These are phyloP conservation scores for Lablab purpureus DNA, from an alignment of 306 rosid species.

Conservation along the genomic window DNA sequence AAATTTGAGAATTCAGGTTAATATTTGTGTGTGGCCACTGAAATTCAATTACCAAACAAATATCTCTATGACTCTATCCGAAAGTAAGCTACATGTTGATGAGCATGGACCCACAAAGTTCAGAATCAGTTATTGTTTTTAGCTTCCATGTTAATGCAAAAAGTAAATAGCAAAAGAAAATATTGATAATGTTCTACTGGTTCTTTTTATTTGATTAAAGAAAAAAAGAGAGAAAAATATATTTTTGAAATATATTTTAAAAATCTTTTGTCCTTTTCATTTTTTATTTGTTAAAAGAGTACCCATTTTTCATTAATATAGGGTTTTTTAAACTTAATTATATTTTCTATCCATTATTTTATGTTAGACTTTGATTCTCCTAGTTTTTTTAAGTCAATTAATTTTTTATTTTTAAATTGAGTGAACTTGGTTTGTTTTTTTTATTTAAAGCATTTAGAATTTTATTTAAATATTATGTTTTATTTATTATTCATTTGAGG, in stretches of 20 bases:
- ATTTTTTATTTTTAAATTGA: background rate
- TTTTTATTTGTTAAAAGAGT: background rate
- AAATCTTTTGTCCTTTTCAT: background rate
- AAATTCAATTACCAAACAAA: background rate
- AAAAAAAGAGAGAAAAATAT: background rate
- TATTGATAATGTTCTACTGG: background rate
- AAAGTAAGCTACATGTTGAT: background rate
- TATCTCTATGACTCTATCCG: constrained; percentile 25
- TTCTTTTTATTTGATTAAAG: background rate
- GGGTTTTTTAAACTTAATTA: background rate
- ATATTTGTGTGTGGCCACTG: background rate
- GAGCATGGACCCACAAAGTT: constrained; percentile 25
- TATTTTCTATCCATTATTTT: background rate
- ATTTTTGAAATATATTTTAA: background rate
- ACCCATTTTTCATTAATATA: background rate
- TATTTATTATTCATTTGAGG: too few relatives aligned
- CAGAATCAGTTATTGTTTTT: background rate
- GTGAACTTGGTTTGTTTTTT: too few relatives aligned
- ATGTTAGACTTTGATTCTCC: background rate
- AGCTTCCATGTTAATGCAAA: background rate
- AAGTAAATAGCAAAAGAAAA: background rate
- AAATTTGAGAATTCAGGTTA: constrained; percentile 3
- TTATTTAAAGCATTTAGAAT: too few relatives aligned
- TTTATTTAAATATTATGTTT: background rate
- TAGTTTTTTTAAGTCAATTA: background rate